phyloP scores from a whole-genome alignment of 225 moss, liverwort and hornwort genomes.

The Asterella californica region DNA sequence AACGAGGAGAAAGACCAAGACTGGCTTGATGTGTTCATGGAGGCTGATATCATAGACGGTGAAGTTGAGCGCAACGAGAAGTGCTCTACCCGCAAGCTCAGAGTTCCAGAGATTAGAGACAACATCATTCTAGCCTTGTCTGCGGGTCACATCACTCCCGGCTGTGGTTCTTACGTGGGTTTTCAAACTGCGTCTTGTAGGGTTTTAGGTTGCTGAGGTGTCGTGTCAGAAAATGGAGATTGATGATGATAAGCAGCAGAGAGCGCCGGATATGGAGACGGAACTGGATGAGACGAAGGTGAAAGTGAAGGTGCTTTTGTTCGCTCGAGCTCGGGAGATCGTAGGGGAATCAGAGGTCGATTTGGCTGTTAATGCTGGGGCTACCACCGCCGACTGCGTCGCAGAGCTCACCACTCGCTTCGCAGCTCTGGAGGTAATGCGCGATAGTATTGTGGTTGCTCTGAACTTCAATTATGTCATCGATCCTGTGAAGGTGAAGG shows the following conservation, averaged over 20 bases:
- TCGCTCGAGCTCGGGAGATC: conserved; percentile 58
- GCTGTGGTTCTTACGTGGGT: conserved; percentile 14
- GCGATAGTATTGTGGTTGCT: conserved; percentile 52
- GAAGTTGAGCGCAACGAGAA: background rate
- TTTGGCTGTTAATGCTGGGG: conserved; percentile 44
- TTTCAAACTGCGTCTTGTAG: conserved; percentile 12
- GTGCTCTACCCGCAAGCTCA: background rate
- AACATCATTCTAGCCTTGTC: background rate
- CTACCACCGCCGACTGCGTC: conserved; percentile 51
- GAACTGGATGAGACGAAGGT: conserved; percentile 15
- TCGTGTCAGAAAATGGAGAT: background rate
- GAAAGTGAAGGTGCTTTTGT: conserved; percentile 46
- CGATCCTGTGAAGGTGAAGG: conserved; percentile 48
- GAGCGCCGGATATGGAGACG: background rate
- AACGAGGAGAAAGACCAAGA: background rate
- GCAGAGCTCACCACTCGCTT: conserved; percentile 38
- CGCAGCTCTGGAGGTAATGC: conserved; percentile 44
- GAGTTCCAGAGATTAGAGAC: background rate
- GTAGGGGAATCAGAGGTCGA: conserved; percentile 52
- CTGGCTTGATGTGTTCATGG: background rate
- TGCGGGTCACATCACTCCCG: conserved; percentile 13
- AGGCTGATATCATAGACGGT: background rate
- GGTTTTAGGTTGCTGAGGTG: no score
- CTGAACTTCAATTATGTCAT: conserved; percentile 58
- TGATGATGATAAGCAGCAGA: conserved; percentile 17